These are phyloP conservation scores for Meyerozyma athensensis DNA, from an alignment of 1,139 yeast species.

Conservation along the genomic window DNA sequence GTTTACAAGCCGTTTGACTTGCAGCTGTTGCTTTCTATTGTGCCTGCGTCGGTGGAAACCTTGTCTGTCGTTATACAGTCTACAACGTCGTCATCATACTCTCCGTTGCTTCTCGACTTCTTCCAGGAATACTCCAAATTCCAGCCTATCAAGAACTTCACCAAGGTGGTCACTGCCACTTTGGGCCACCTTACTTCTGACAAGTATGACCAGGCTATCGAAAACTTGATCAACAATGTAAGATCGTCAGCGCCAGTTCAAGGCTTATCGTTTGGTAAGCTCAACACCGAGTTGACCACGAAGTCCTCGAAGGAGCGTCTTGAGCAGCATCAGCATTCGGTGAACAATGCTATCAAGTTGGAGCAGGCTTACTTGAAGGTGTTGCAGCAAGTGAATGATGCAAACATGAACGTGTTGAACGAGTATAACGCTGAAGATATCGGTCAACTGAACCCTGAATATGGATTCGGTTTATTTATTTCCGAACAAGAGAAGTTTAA, in stretches of 20 bases:
- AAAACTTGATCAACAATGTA: constrained; percentile 50
- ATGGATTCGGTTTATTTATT: constrained; percentile 76
- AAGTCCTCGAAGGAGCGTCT: constrained; percentile 23
- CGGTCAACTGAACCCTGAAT: constrained; percentile 66
- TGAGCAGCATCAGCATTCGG: constrained; percentile 27
- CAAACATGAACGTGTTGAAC: constrained; percentile 57
- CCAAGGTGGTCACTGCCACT: constrained; percentile 55
- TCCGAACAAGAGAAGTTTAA: constrained; percentile 47
- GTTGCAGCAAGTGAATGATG: constrained; percentile 57
- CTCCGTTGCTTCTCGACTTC: constrained; percentile 66
- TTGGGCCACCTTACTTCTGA: constrained; percentile 45
- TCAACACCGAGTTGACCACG: constrained; percentile 25
- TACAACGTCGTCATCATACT: constrained; percentile 46
- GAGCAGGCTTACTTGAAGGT: constrained; percentile 81
- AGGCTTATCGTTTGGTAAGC: constrained; percentile 56
- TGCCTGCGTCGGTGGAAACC: constrained; percentile 55
- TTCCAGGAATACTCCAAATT: constrained; percentile 52
- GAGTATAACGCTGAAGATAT: constrained; percentile 33
- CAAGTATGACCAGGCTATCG: constrained; percentile 42
- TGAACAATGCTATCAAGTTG: constrained; percentile 44
- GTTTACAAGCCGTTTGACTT: constrained; percentile 71
- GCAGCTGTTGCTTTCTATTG: constrained; percentile 38
- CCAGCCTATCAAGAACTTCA: constrained; percentile 44
- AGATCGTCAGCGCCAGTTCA: constrained; percentile 54
- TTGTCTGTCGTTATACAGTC: constrained; percentile 65